Evolutionary conservation across 495 filamentous ascomycete species (phyloP).

Genomic region (Hypoxylon rickii): DNA sequence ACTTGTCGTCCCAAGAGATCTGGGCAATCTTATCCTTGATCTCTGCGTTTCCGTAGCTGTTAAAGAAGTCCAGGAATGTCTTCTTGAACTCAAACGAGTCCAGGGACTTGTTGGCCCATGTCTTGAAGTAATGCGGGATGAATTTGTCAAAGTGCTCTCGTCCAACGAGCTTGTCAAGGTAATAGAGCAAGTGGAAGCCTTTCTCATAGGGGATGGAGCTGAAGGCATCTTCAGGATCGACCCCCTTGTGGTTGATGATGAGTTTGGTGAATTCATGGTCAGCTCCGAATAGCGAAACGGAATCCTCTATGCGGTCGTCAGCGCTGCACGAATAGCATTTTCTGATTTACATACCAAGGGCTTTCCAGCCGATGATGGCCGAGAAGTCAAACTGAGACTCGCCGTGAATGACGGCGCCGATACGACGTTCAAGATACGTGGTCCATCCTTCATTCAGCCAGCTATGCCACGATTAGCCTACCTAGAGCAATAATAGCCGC

Average conservation of each 20-base stretch:
- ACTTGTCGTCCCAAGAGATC: conserved; percentile 87
- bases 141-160: conserved; percentile 87
- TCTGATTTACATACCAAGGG: conserved; percentile 48
- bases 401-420: conserved; percentile 70
- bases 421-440: conserved; percentile 85
- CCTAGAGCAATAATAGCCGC: not conserved
- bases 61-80: conserved; percentile 84
- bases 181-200: conserved; percentile 66
- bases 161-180: conserved; percentile 84
- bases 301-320: conserved; percentile 58
- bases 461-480: conserved; percentile 37
- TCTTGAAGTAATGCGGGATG: conserved; percentile 93
- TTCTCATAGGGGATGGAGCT: conserved; percentile 82
- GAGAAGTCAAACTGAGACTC: conserved; percentile 88
- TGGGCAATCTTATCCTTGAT: conserved; percentile 66
- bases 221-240: conserved; percentile 95
- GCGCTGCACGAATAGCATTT: conserved; percentile 40
- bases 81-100: conserved; percentile 92
- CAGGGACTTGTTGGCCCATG: conserved; percentile 76
- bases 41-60: conserved; percentile 62
- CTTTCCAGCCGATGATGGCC: conserved; percentile 82
- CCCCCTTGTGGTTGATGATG: conserved; percentile 80
- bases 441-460: conserved; percentile 99
- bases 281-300: conserved; percentile 73
- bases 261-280: conserved; percentile 93